Conservation (phyloP, 768 basidiomycete genomes). For the Terana coerulea region DNA sequence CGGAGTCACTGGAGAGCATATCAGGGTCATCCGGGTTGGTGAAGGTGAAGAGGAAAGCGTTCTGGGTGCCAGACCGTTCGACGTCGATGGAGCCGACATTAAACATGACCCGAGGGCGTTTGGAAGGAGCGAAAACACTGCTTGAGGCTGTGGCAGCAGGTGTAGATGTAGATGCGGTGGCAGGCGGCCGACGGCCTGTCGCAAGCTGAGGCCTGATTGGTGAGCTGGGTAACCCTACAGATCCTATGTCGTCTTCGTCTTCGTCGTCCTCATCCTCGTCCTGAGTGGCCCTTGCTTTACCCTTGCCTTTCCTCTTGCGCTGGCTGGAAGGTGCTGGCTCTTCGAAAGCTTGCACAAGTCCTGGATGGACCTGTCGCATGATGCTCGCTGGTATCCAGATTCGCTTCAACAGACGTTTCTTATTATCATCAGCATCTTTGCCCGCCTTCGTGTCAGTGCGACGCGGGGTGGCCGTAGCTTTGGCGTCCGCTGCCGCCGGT, state of each 20-base stretch:
- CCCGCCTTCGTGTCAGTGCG: neutral
- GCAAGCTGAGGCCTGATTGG: neutral
- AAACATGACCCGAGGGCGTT: neutral
- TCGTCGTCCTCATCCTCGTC: constrained; percentile 8
- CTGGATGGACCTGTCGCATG: constrained; percentile 38
- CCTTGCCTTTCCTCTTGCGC: constrained; percentile 10
- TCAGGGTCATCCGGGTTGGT: constrained; percentile 23
- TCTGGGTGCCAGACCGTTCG: neutral
- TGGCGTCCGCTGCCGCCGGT: neutral
- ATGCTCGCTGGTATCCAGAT: constrained; percentile 43
- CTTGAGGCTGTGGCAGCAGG: neutral
- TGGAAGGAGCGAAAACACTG: neutral
- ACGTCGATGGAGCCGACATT: constrained; percentile 9
- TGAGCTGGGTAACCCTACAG: neutral
- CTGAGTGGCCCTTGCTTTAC: neutral
- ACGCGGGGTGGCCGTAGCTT: neutral
- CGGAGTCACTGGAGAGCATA: constrained; percentile 6
- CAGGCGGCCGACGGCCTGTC: neutral
- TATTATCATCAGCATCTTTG: neutral
- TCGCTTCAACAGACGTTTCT: constrained; percentile 17
- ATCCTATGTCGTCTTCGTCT: neutral
- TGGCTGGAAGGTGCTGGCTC: constrained; percentile 26
- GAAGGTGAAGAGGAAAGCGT: constrained; percentile 23
- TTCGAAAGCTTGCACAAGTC: constrained; percentile 33
- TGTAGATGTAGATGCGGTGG: neutral